Conservation (phyloP, 345 rosid species). For the Viola odorata region DNA sequence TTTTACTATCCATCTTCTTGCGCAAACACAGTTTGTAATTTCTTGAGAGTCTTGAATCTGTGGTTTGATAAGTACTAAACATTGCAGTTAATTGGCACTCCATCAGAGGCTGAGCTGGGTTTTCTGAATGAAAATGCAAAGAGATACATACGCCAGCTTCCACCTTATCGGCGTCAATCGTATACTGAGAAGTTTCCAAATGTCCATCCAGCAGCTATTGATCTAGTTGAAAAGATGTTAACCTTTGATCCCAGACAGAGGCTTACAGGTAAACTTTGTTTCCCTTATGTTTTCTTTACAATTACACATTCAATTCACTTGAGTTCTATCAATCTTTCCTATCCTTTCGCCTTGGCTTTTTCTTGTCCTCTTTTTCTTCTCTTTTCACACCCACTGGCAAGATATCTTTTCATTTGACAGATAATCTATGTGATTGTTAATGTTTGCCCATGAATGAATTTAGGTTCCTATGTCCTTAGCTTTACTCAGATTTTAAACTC, state of each 20-base stretch:
- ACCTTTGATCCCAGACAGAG: constrained; percentile 77
- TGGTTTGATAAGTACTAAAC: constrained; percentile 7
- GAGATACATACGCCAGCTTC: constrained; percentile 63
- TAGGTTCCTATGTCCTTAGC: no score
- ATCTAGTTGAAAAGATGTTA: constrained; percentile 84
- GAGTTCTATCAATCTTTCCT: no score
- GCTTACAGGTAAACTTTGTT: constrained; percentile 55
- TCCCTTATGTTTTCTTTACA: background rate
- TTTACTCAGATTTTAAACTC: no score
- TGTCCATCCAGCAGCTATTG: constrained; percentile 63
- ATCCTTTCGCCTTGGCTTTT: background rate
- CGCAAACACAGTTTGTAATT: background rate
- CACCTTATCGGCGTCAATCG: constrained; percentile 52
- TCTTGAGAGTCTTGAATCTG: no score
- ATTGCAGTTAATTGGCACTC: constrained; percentile 79
- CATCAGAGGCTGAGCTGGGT: constrained; percentile 71
- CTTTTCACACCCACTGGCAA: background rate
- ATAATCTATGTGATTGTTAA: no score
- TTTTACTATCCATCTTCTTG: background rate
- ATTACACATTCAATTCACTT: background rate
- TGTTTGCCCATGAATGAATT: no score
- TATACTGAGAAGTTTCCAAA: constrained; percentile 65
- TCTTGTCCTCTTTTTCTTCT: background rate
- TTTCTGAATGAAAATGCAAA: constrained; percentile 74
- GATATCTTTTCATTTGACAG: no score